Conservation (phyloP, 768 basidiomycete species). For the Pleurotus djamor region DNA sequence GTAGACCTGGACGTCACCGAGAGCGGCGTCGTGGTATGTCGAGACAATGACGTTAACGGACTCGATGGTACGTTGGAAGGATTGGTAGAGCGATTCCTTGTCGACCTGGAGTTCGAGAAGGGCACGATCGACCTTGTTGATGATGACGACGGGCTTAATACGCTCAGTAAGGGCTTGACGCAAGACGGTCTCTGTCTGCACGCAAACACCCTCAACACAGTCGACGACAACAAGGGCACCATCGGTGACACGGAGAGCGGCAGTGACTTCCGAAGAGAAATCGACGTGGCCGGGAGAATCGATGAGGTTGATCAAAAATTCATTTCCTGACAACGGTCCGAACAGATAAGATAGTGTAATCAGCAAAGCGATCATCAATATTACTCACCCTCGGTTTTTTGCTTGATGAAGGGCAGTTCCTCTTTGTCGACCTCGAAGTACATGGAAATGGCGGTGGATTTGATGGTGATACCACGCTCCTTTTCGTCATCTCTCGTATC, state of each 20-base stretch:
- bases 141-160: conserved; percentile 99
- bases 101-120: conserved; percentile 96
- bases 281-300: conserved; percentile 99
- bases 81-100: conserved; percentile 97
- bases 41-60: conserved; percentile 98
- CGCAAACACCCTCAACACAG: conserved; percentile 99
- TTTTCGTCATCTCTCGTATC: conserved; percentile 98
- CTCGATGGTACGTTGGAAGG: conserved; percentile 97
- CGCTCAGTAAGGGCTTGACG: conserved; percentile 97
- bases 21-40: conserved; percentile 90
- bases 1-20: conserved; percentile 99
- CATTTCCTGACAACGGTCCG: conserved; percentile 54
- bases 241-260: conserved; percentile 99
- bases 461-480: conserved; percentile 99
- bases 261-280: conserved; percentile 99
- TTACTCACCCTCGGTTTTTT: conserved; percentile 85
- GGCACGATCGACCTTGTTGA: conserved; percentile 99
- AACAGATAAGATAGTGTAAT: background rate
- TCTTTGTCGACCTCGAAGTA: conserved; percentile 97
- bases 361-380: background rate
- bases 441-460: conserved; percentile 99
- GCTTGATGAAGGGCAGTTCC: conserved; percentile 80
- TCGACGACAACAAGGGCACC: conserved; percentile 99
- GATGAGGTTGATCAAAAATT: conserved; percentile 99
- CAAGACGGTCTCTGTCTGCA: conserved; percentile 99